Conservation (phyloP, 306 rosid species). For the Citrullus colocynthis region DNA sequence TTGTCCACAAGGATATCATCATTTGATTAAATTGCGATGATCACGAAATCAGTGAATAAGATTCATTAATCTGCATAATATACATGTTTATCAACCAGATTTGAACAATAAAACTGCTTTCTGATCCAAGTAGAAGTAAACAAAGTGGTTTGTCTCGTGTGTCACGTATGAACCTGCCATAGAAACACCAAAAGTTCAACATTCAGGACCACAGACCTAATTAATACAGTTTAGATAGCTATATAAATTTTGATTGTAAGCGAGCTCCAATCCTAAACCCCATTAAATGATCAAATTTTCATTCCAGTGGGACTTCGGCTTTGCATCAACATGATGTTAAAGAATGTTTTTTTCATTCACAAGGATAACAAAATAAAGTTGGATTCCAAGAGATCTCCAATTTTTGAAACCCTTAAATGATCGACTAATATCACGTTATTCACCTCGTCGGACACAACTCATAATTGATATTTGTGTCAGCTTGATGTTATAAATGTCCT, state of each 20-base stretch:
- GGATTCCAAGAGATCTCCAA: not conserved
- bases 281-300: not conserved
- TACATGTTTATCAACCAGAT: slow-evolving; percentile 46
- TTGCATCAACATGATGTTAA: not conserved
- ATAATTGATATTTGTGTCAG: not conserved
- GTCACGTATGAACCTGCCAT: slow-evolving; percentile 90
- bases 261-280: not conserved
- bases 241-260: not conserved
- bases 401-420: not conserved
- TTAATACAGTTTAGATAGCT: not conserved
- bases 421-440: not conserved
- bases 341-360: not conserved
- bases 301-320: not conserved
- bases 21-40: not conserved
- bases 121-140: slow-evolving; percentile 96
- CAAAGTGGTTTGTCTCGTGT: slow-evolving; percentile 95
- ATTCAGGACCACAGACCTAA: not conserved
- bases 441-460: not conserved
- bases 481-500: not conserved
- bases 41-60: not conserved
- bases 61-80: not conserved
- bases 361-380: not conserved
- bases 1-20: not conserved
- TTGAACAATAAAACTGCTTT: slow-evolving; percentile 88
- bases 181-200: not conserved